phyloP scores from a whole-genome alignment of 306 rosid genomes.

The Vigna radiata region DNA sequence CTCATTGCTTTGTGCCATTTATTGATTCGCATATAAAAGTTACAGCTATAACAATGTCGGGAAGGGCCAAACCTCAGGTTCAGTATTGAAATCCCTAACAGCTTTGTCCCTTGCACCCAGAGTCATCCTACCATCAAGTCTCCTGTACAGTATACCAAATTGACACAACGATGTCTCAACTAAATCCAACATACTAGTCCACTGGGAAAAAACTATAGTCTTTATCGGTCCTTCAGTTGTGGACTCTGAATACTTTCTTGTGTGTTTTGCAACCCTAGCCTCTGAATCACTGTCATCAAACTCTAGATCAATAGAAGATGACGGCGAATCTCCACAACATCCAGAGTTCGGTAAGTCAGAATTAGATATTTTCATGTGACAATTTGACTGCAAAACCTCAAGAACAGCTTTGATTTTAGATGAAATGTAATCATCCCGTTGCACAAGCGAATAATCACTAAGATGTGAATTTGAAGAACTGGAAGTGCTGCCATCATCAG shows the following conservation, averaged over 20 bases:
- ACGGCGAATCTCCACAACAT: slow-evolving; percentile 50
- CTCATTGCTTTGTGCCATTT: slow-evolving; percentile 9
- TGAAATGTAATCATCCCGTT: slow-evolving; percentile 69
- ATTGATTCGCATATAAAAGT: slow-evolving; percentile 26
- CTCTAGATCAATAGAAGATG: slow-evolving; percentile 30
- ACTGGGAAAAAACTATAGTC: slow-evolving; percentile 90
- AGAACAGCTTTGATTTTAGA: slow-evolving; percentile 92
- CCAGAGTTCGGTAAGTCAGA: slow-evolving; percentile 44
- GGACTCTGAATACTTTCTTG: slow-evolving; percentile 55
- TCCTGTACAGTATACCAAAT: slow-evolving; percentile 64
- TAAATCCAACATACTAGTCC: slow-evolving; percentile 97
- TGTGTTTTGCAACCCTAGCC: slow-evolving; percentile 50
- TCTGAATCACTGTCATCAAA: slow-evolving; percentile 55
- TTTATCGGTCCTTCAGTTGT: slow-evolving; percentile 65
- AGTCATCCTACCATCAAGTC: slow-evolving; percentile 96
- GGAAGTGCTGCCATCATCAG: slow-evolving; percentile 61
- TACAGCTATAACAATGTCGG: slow-evolving; percentile 32
- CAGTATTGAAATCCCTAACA: slow-evolving; percentile 83
- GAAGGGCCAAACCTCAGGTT: slow-evolving; percentile 81
- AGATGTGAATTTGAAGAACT: slow-evolving; percentile 50
- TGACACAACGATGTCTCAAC: slow-evolving; percentile 67
- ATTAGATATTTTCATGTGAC: slow-evolving; percentile 47
- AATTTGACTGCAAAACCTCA: slow-evolving; percentile 68
- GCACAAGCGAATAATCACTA: slow-evolving; percentile 63
- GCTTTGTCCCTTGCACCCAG: slow-evolving; percentile 79